Conservation (phyloP, 2,329 filamentous ascomycete genomes). For the Neonectria punicea region DNA sequence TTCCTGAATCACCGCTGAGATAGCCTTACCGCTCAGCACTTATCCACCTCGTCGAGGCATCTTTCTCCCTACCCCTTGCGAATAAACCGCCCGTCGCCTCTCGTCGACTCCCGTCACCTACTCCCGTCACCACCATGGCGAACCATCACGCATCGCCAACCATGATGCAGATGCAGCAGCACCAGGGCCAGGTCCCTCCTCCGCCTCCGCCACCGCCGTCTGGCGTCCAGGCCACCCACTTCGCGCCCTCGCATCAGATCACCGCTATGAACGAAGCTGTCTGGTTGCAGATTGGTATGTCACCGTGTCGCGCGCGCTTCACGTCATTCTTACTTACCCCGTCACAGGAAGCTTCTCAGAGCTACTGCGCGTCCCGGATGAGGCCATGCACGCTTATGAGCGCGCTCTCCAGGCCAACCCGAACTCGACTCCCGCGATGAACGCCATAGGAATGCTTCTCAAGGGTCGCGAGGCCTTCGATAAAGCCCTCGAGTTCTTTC, state of each 20-base stretch:
- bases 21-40: background rate
- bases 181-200: conserved; percentile 70
- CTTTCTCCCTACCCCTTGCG: conserved; percentile 23
- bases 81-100: conserved; percentile 27
- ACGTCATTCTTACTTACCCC: conserved; percentile 36
- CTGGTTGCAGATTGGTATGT: conserved; percentile 92
- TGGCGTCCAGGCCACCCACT: conserved; percentile 66
- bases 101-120: conserved; percentile 31
- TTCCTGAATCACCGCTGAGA: conserved; percentile 32
- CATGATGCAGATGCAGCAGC: conserved; percentile 74
- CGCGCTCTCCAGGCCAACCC: conserved; percentile 87
- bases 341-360: conserved; percentile 82
- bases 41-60: background rate
- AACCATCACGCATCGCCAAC: conserved; percentile 85
- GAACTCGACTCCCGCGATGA: conserved; percentile 91
- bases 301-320: conserved; percentile 21
- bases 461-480: conserved; percentile 93
- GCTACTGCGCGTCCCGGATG: conserved; percentile 86
- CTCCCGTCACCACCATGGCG: conserved; percentile 63
- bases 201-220: conserved; percentile 55
- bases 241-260: conserved; percentile 78
- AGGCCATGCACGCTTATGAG: conserved; percentile 91
- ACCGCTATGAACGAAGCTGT: conserved; percentile 84
- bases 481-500: conserved; percentile 92
- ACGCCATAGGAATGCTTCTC: conserved; percentile 90